These are phyloP conservation scores for Oenanthe javanica DNA, from an alignment of 140 eudicot species.

Conservation along the genomic window DNA sequence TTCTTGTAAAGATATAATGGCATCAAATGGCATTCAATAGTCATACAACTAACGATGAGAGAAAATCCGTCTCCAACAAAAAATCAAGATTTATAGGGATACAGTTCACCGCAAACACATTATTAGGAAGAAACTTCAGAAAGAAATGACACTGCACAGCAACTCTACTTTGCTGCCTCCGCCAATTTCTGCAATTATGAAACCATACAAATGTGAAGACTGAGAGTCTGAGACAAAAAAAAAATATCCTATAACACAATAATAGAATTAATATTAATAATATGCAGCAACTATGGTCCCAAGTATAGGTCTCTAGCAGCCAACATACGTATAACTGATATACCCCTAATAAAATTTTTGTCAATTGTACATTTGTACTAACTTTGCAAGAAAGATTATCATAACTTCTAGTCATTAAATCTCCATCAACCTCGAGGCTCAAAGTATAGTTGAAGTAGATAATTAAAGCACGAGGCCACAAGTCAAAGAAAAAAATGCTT, in stretches of 20 bases:
- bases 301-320: not conserved
- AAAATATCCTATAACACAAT: not conserved
- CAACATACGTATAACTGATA: not conserved
- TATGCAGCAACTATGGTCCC: too few species aligned
- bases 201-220: not conserved
- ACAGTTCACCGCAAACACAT: not conserved
- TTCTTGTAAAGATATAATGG: not conserved
- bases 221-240: not conserved
- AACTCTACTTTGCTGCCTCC: slow-evolving; percentile 13
- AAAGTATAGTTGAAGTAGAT: too few species aligned
- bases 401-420: not conserved
- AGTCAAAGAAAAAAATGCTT: not conserved
- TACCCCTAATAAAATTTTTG: not conserved
- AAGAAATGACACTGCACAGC: not conserved
- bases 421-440: too few species aligned
- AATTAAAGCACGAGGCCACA: too few species aligned
- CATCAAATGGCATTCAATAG: not conserved
- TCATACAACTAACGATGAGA: not conserved
- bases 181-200: slow-evolving; percentile 11
- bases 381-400: not conserved
- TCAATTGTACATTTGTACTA: not conserved
- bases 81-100: not conserved
- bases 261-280: not conserved
- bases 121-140: not conserved
- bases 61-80: not conserved